Conservation (phyloP, 441 rosid genomes). For the Croton setiger region DNA sequence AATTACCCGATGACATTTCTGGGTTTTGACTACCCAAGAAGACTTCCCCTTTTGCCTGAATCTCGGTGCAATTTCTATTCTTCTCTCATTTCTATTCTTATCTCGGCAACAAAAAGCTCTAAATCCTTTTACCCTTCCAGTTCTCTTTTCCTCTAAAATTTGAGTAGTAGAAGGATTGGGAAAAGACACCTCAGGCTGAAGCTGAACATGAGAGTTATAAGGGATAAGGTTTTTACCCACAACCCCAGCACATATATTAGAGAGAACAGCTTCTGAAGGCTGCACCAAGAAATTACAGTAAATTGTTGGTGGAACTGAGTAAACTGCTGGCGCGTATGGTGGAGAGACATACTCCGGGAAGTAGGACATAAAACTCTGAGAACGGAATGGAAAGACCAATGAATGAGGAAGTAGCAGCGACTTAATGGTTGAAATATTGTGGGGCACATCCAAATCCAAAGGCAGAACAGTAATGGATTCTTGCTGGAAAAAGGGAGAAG, state of each 20-base stretch:
- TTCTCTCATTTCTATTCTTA: not conserved
- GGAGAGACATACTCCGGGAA: not conserved
- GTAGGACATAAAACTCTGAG: not conserved
- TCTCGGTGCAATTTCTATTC: not conserved
- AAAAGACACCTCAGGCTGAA: no score
- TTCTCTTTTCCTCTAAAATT: no score
- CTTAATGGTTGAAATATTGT: not conserved
- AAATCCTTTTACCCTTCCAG: not conserved
- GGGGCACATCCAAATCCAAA: not conserved
- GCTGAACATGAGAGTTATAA: not conserved
- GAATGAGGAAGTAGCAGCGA: not conserved
- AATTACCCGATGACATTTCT: not conserved
- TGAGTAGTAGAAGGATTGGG: no score
- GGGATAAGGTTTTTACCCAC: not conserved
- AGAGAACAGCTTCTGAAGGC: not conserved
- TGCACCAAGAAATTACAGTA: not conserved
- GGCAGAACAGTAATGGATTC: not conserved
- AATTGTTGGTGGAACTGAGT: not conserved
- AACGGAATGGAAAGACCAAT: not conserved
- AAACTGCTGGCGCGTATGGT: not conserved
- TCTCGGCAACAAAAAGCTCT: not conserved
- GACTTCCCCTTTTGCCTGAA: not conserved
- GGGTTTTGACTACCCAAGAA: not conserved
- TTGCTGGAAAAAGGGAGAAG: slow-evolving; percentile 1
- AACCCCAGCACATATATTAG: not conserved